Percentiles rank a stretch among this genome's conserved stretches.
These are phyloP conservation scores for Coemansia sp. DNA, from an alignment of 192 early-diverging fungal species.

Conservation along the genomic window DNA sequence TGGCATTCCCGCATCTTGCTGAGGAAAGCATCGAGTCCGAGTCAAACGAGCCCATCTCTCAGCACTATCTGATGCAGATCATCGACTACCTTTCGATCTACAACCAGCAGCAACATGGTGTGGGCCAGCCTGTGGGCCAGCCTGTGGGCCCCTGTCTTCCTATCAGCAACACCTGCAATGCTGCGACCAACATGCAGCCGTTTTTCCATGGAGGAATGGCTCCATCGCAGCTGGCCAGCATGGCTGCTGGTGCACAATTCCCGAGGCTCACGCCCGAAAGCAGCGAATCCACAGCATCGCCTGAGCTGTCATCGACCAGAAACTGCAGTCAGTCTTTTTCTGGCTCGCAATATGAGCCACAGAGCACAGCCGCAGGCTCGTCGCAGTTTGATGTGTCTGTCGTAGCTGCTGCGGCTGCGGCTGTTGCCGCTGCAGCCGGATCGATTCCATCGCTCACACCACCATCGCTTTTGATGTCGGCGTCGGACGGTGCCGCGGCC, in stretches of 20 bases:
- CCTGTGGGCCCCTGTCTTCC: not conserved
- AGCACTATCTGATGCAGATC: slow-evolving; percentile 52
- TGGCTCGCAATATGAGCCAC: slow-evolving; percentile 11
- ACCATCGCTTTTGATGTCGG: slow-evolving; percentile 8
- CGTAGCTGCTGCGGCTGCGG: not conserved
- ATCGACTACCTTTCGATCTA: slow-evolving; percentile 50
- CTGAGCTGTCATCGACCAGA: slow-evolving; percentile 26
- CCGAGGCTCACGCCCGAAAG: slow-evolving; percentile 39
- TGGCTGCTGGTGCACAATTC: slow-evolving; percentile 20
- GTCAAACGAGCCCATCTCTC: slow-evolving; percentile 24
- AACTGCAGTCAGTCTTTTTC: slow-evolving; percentile 11
- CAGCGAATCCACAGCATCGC: slow-evolving; percentile 48
- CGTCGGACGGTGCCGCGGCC: slow-evolving; percentile 8
- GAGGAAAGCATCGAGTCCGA: slow-evolving; percentile 23
- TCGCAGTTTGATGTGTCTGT: slow-evolving; percentile 1
- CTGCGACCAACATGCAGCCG: slow-evolving; percentile 7
- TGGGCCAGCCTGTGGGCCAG: slow-evolving; percentile 14
- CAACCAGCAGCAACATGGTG: slow-evolving; percentile 20
- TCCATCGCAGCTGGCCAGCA: slow-evolving; percentile 4
- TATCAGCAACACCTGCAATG: not conserved
- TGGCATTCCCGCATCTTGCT: slow-evolving; percentile 45
- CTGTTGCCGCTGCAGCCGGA: not conserved
- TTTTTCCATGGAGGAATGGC: slow-evolving; percentile 4
- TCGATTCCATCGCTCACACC: slow-evolving; percentile 2
- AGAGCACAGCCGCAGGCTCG: not conserved